These are phyloP conservation scores for Acanthamoeba royreba DNA, from an alignment of 208 protist genomes.

Conservation along the genomic window DNA sequence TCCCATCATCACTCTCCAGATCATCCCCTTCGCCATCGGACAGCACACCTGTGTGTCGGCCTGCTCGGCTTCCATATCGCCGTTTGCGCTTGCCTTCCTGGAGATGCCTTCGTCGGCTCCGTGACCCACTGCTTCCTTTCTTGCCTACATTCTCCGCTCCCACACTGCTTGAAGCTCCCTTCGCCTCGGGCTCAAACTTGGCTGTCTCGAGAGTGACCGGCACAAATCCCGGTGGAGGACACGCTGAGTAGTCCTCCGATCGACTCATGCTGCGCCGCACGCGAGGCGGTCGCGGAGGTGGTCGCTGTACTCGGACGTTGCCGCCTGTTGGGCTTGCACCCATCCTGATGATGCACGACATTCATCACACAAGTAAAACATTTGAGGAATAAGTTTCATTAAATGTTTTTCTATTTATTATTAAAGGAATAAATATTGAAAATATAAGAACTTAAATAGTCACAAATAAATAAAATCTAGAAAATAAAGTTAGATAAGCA, in stretches of 20 bases:
- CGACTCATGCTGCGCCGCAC: neutral
- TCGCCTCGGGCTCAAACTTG: neutral
- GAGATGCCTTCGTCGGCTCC: neutral
- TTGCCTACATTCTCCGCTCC: neutral
- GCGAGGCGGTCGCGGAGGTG: neutral
- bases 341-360: neutral
- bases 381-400: neutral
- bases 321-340: neutral
- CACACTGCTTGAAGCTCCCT: neutral
- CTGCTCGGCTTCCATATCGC: neutral
- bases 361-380: neutral
- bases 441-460: neutral
- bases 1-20: neutral
- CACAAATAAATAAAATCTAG: neutral
- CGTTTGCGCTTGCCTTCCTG: neutral
- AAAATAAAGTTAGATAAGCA: no score
- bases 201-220: neutral
- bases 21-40: neutral
- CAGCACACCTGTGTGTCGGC: neutral
- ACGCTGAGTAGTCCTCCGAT: neutral
- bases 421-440: neutral
- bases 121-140: no score
- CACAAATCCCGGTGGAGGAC: neutral
- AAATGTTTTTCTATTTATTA: neutral
- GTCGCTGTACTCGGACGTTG: neutral